Conservation (phyloP, 2,329 filamentous ascomycete species). For the Ophiostoma fasciatum region DNA sequence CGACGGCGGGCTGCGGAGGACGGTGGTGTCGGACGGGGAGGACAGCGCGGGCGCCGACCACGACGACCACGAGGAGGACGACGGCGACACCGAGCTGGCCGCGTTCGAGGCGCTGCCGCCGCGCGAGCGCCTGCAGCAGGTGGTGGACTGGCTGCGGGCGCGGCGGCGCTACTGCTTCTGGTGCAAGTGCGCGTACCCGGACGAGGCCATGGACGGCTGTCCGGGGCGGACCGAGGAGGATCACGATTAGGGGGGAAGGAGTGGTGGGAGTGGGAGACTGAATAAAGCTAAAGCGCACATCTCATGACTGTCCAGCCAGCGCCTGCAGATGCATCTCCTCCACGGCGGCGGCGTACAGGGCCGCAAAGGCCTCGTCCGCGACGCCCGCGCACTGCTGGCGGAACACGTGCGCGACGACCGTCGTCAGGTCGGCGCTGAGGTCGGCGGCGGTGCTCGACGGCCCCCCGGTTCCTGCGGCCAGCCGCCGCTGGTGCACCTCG, state of each 20-base stretch:
- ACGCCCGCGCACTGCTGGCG: conserved; percentile 7
- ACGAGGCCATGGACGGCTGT: conserved; percentile 68
- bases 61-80: conserved; percentile 52
- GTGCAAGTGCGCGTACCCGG: conserved; percentile 76
- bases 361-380: conserved; percentile 10
- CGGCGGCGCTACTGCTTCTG: conserved; percentile 82
- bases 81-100: conserved; percentile 74
- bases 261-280: neutral
- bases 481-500: conserved; percentile 1
- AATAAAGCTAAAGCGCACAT: neutral
- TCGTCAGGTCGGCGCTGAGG: conserved; percentile 14
- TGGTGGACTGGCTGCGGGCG: conserved; percentile 56
- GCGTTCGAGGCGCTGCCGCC: conserved; percentile 59
- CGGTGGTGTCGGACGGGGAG: conserved; percentile 43
- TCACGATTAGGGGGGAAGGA: conserved; percentile 31
- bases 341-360: conserved; percentile 13
- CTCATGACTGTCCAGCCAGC: no score
- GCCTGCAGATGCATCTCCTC: conserved; percentile 17
- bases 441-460: conserved; percentile 9
- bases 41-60: conserved; percentile 45
- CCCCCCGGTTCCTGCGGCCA: neutral
- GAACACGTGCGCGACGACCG: conserved; percentile 14
- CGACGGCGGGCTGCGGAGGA: conserved; percentile 26
- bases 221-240: conserved; percentile 81
- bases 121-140: conserved; percentile 47